Evolutionary conservation across 139 green algal genomes (phyloP).

Genomic region (Micractinium sp.): DNA sequence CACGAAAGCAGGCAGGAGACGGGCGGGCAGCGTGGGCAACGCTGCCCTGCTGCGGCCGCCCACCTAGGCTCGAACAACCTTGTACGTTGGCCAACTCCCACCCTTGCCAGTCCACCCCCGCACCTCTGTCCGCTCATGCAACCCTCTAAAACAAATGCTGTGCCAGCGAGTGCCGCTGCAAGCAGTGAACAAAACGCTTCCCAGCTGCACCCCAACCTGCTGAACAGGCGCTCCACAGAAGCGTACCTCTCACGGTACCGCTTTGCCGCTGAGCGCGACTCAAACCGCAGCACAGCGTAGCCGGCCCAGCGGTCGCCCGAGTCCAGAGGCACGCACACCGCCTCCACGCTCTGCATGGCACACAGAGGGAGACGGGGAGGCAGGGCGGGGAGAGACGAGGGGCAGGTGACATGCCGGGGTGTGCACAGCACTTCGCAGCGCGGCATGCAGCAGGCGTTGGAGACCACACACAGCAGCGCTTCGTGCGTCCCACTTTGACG

Average conservation of each 20-base stretch:
- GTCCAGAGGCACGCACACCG: background rate
- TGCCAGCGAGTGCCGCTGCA: background rate
- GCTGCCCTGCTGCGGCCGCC: no score
- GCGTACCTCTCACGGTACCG: background rate
- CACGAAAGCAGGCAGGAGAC: background rate
- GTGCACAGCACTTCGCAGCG: no score
- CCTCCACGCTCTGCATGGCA: slow-evolving; percentile 10
- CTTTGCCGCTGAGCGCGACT: background rate
- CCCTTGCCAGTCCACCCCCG: no score
- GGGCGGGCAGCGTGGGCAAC: background rate
- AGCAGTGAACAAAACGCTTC: background rate
- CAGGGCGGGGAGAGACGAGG: background rate
- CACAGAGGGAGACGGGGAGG: no score
- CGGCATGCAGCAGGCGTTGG: background rate
- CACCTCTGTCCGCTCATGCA: background rate
- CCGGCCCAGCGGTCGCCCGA: background rate
- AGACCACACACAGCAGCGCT: background rate
- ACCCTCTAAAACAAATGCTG: background rate
- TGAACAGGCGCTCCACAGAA: no score
- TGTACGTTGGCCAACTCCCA: no score
- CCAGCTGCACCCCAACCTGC: no score
- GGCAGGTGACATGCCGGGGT: background rate
- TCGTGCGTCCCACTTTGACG: background rate
- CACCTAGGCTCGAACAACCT: no score
- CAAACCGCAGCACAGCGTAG: slow-evolving; percentile 30